A percentile compares a stretch with the other conserved stretches of the same genome.
These are phyloP conservation scores for Kuraishia capsulata DNA, from an alignment of 805 yeast genomes.

Conservation along the genomic window DNA sequence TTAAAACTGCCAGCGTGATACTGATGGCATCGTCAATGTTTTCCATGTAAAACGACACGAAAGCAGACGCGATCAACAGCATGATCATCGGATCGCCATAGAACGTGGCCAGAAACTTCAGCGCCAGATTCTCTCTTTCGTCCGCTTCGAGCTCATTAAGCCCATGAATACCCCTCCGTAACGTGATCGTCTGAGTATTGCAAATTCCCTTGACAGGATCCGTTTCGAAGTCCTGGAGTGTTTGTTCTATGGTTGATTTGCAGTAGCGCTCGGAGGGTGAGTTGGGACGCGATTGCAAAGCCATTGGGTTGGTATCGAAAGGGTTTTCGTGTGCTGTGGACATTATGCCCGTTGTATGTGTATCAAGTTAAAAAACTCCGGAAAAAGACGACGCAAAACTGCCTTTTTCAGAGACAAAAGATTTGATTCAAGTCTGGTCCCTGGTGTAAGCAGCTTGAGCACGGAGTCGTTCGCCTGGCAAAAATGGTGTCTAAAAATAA, in stretches of 20 bases:
- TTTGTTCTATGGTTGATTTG: conserved; percentile 54
- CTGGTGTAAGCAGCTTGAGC: too few relatives aligned
- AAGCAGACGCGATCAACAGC: conserved; percentile 83
- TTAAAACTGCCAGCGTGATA: conserved; percentile 82
- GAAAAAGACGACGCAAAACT: too few relatives aligned
- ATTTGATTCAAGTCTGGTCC: too few relatives aligned
- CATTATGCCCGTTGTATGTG: too few relatives aligned
- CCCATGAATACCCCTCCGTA: conserved; percentile 72
- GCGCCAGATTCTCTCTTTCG: conserved; percentile 65
- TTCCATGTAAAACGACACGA: conserved; percentile 84
- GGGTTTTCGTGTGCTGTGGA: conserved; percentile 5
- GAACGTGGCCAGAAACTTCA: conserved; percentile 71
- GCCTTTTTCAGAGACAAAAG: too few relatives aligned
- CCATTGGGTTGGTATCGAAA: background rate
- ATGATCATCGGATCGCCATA: conserved; percentile 88
- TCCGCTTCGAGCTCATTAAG: conserved; percentile 68
- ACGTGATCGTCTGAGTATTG: conserved; percentile 59
- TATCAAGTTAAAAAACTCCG: too few relatives aligned
- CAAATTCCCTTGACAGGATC: conserved; percentile 51
- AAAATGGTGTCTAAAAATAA: too few relatives aligned
- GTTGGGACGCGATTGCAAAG: background rate
- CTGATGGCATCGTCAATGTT: conserved; percentile 93
- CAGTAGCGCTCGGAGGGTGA: conserved; percentile 32
- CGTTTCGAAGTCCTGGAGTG: conserved; percentile 54
- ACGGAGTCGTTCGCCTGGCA: too few relatives aligned